Conservation (phyloP, 306 rosid species). For the Sphenostylis stenocarpa region DNA sequence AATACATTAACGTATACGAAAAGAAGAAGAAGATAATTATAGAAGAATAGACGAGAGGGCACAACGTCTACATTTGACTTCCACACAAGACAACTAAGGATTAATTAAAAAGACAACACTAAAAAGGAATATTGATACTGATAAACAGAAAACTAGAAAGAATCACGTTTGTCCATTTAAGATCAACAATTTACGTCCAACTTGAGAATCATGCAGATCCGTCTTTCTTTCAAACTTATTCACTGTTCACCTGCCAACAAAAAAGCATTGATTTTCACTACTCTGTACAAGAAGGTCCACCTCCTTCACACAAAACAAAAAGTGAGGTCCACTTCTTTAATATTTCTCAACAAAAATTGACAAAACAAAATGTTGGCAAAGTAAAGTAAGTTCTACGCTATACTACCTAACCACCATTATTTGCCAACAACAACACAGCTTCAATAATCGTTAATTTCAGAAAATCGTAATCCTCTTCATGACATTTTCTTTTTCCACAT, state of each 20-base stretch:
- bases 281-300: background rate
- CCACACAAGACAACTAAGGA: slow-evolving; percentile 1
- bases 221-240: background rate
- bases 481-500: too few species aligned
- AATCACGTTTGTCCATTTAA: slow-evolving; percentile 1
- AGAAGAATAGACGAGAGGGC: background rate
- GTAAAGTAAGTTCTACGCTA: background rate
- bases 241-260: slow-evolving; percentile 41
- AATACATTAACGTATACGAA: too few species aligned
- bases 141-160: background rate
- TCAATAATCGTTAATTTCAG: too few species aligned
- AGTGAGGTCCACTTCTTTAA: background rate
- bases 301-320: too few species aligned
- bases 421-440: background rate
- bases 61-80: slow-evolving; percentile 3
- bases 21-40: background rate
- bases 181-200: background rate
- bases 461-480: too few species aligned
- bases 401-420: slow-evolving; percentile 17
- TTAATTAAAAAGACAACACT: too few species aligned
- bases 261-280: background rate
- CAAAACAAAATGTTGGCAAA: background rate
- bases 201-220: background rate
- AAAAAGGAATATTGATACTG: background rate
- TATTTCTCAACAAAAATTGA: too few species aligned